Evolutionary conservation across 1,139 yeast genomes (phyloP).

Genomic region (Geotrichum candidum): DNA sequence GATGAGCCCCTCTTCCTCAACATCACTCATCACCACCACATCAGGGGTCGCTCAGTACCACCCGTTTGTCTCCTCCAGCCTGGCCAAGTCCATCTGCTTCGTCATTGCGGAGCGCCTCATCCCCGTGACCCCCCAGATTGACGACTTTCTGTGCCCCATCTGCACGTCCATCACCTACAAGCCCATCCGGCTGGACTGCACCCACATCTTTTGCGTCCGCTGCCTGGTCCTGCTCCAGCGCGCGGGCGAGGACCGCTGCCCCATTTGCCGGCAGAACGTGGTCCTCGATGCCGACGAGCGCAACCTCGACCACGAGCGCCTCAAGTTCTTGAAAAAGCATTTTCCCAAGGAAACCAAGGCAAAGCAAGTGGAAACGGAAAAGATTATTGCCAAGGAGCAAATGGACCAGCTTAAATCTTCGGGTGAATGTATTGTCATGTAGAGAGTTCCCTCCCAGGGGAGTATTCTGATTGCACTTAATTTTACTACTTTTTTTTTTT

Average conservation of each 20-base stretch:
- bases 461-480: background rate
- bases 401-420: slow-evolving; percentile 20
- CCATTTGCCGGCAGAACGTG: slow-evolving; percentile 57
- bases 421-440: slow-evolving; percentile 18
- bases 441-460: background rate
- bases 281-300: slow-evolving; percentile 53
- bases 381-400: slow-evolving; percentile 45
- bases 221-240: slow-evolving; percentile 64
- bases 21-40: background rate
- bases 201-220: slow-evolving; percentile 64
- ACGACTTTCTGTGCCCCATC: slow-evolving; percentile 68
- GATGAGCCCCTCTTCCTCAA: background rate
- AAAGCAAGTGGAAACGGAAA: slow-evolving; percentile 54
- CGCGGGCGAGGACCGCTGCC: slow-evolving; percentile 53
- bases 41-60: slow-evolving; percentile 33
- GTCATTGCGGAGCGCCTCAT: slow-evolving; percentile 52
- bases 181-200: slow-evolving; percentile 58
- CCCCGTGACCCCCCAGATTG: slow-evolving; percentile 61
- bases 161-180: slow-evolving; percentile 65
- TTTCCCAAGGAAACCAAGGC: slow-evolving; percentile 64
- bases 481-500: background rate
- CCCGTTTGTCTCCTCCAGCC: slow-evolving; percentile 45
- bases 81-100: slow-evolving; percentile 51
- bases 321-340: slow-evolving; percentile 49
- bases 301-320: slow-evolving; percentile 52